Percentiles rank a stretch among this genome's conserved stretches.
phyloP scores from a whole-genome alignment of 106 monocot species.

The Dactylorhiza incarnata region DNA sequence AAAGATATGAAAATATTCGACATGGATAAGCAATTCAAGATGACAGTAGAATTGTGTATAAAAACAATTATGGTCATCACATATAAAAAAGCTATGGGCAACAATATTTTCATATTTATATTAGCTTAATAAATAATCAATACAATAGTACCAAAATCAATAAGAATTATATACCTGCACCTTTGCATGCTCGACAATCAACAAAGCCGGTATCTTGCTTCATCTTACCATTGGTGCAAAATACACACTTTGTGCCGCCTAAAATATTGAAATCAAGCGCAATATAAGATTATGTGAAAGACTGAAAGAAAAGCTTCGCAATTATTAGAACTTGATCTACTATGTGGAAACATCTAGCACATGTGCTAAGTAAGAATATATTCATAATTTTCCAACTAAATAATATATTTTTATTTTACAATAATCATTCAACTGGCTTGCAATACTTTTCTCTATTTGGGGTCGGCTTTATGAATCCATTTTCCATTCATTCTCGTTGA shows the following conservation, averaged over 20 bases:
- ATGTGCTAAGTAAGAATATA: no score
- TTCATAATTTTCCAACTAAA: no score
- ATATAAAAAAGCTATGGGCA: background rate
- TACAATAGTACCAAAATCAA: background rate
- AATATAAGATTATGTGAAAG: background rate
- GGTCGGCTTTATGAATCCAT: no score
- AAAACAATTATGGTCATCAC: background rate
- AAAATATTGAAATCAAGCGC: background rate
- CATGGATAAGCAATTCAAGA: background rate
- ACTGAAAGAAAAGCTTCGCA: background rate
- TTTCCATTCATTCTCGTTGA: no score
- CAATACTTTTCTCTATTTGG: no score
- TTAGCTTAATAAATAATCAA: background rate
- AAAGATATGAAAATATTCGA: background rate
- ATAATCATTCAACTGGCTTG: no score
- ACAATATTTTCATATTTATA: background rate
- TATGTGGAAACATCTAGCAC: no score
- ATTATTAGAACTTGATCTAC: background rate
- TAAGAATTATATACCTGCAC: conserved; percentile 38
- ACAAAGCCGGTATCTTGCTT: conserved; percentile 70
- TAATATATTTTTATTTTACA: no score
- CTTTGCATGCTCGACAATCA: conserved; percentile 91
- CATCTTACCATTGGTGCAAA: conserved; percentile 88
- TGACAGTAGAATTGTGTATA: background rate
- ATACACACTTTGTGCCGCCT: conserved; percentile 91